phyloP scores from a whole-genome alignment of 2,329 filamentous ascomycete species.

The Cladophialophora immunda region DNA sequence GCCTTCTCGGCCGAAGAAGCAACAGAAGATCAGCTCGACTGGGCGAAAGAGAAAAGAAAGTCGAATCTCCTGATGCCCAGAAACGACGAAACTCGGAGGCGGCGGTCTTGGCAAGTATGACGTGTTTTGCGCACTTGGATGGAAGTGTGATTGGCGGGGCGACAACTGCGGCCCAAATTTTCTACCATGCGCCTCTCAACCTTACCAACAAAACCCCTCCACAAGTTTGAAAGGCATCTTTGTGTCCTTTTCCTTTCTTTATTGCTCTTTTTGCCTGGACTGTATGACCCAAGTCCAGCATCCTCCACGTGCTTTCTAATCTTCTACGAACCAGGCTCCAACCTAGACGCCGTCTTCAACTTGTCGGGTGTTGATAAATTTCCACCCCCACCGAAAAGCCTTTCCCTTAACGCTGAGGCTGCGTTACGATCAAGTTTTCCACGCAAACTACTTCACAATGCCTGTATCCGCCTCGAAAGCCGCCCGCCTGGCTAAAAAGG shows the following conservation, averaged over 20 bases:
- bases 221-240: neutral
- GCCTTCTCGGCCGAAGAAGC: no score
- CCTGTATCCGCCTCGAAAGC: conserved; percentile 72
- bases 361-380: neutral
- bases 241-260: neutral
- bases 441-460: conserved; percentile 55
- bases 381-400: conserved; percentile 12
- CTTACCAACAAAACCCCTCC: conserved; percentile 17
- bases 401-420: neutral
- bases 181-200: conserved; percentile 1
- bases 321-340: neutral
- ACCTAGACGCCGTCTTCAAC: neutral
- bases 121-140: neutral
- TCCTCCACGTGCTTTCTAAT: neutral
- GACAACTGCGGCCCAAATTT: conserved; percentile 18
- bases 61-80: neutral
- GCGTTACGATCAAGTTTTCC: neutral
- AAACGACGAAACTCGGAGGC: neutral
- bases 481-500: conserved; percentile 74
- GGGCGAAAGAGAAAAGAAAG: neutral
- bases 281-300: neutral
- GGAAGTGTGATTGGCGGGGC: conserved; percentile 8
- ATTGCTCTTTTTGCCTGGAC: neutral
- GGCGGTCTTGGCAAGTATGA: conserved; percentile 5
- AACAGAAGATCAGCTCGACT: no score